These are phyloP conservation scores for Phytopythium cucurbitacearum DNA, from an alignment of 352 stramenopile genomes.

Conservation along the genomic window DNA sequence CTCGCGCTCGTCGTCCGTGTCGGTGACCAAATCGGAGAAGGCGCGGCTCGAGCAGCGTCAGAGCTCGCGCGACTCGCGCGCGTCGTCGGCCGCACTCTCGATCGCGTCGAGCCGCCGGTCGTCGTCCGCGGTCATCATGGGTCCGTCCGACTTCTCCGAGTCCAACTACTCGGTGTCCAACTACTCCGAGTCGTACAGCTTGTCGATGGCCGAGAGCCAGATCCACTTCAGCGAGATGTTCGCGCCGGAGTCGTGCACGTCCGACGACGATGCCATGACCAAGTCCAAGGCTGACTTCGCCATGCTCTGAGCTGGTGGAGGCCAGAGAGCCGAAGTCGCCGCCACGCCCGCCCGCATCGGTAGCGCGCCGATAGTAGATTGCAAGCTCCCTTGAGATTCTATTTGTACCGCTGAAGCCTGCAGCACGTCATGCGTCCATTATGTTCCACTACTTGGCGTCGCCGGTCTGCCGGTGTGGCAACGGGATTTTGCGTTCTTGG, in stretches of 20 bases:
- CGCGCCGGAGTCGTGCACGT: constrained; percentile 26
- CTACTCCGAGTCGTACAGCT: constrained; percentile 11
- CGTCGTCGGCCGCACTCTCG: constrained; percentile 27
- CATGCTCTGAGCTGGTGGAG: constrained; percentile 31
- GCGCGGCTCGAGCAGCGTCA: constrained; percentile 21
- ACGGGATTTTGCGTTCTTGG: too few species aligned
- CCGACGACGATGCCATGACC: constrained; percentile 29
- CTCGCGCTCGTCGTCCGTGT: constrained; percentile 48
- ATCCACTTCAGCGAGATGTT: constrained; percentile 73
- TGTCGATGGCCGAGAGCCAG: constrained; percentile 43
- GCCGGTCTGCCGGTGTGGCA: too few species aligned
- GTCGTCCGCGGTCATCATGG: constrained; percentile 42
- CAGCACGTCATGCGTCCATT: not conserved
- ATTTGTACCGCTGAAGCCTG: constrained; percentile 3
- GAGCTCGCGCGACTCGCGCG: constrained; percentile 20
- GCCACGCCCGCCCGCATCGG: not conserved
- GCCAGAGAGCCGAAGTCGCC: not conserved
- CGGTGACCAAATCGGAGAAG: constrained; percentile 25
- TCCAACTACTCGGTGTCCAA: constrained; percentile 29
- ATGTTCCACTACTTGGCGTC: too few species aligned
- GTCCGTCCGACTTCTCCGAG: constrained; percentile 13
- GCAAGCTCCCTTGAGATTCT: not conserved
- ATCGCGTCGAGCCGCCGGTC: constrained; percentile 27
- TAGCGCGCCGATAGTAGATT: not conserved
- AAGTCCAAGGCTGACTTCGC: constrained; percentile 45